Evolutionary conservation across 441 rosid genomes (phyloP).

Genomic region (Adansonia rubrostipa): DNA sequence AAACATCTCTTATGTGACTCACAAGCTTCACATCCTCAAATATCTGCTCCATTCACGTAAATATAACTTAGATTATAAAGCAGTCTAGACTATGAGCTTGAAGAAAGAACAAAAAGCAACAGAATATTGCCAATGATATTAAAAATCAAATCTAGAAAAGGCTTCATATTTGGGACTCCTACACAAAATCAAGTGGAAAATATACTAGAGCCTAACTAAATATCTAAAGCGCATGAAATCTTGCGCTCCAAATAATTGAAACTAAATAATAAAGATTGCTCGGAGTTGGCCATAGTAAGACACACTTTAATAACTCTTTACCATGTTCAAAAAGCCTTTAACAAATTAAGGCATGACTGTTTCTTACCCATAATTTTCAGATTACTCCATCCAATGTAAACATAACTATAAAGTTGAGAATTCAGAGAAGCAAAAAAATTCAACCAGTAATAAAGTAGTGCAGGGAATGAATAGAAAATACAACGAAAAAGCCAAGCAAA

Average conservation of each 20-base stretch:
- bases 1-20: constrained; percentile 61
- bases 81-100: background rate
- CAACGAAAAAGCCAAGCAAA: background rate
- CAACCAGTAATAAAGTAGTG: constrained; percentile 11
- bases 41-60: constrained; percentile 58
- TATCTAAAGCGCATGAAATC: background rate
- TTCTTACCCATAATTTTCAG: constrained; percentile 7
- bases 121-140: background rate
- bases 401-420: constrained; percentile 10
- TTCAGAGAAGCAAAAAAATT: constrained; percentile 9
- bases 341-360: background rate
- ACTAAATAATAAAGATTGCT: background rate
- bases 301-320: background rate
- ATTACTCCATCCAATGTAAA: background rate
- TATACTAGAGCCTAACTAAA: background rate
- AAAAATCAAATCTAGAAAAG: constrained; percentile 7
- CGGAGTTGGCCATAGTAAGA: background rate
- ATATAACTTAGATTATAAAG: constrained; percentile 18
- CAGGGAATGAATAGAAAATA: constrained; percentile 7
- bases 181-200: background rate
- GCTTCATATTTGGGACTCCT: background rate
- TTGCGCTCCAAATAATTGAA: background rate
- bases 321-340: background rate
- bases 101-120: background rate
- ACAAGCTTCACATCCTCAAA: constrained; percentile 69